A percentile compares a stretch with the other conserved stretches of the same genome.
phyloP scores from a whole-genome alignment of 2,329 filamentous ascomycete species.

The Cladosporium sp. region DNA sequence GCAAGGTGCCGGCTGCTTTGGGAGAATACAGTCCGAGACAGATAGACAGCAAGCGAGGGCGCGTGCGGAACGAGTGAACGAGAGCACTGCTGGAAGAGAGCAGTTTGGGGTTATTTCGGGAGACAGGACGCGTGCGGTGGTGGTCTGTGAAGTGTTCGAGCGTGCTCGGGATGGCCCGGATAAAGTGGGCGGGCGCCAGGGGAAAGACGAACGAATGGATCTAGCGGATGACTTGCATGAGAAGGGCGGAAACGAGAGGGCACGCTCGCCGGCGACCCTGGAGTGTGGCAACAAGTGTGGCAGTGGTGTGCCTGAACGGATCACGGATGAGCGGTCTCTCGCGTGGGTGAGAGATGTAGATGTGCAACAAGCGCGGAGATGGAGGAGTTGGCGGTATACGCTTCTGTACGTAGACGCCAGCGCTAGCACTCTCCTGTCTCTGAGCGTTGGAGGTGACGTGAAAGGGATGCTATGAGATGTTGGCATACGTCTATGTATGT shows the following conservation, averaged over 20 bases:
- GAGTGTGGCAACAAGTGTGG: background rate
- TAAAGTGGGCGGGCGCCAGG: conserved; percentile 5
- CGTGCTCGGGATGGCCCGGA: background rate
- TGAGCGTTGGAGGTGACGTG: background rate
- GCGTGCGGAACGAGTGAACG: conserved; percentile 9
- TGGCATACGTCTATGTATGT: background rate
- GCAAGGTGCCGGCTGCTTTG: conserved; percentile 11
- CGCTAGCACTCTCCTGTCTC: conserved; percentile 12
- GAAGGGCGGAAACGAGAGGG: conserved; percentile 9
- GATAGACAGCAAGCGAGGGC: background rate
- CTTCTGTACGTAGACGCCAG: background rate
- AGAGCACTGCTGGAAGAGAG: conserved; percentile 3
- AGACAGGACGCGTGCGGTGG: background rate
- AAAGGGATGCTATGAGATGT: background rate
- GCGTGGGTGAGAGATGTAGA: background rate
- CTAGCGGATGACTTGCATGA: conserved; percentile 19
- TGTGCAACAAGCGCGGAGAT: conserved; percentile 2
- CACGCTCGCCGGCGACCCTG: background rate
- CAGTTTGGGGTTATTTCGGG: conserved; percentile 11
- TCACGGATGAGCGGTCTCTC: background rate
- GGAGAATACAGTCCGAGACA: conserved; percentile 14
- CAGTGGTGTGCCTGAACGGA: conserved; percentile 4
- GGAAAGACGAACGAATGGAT: background rate
- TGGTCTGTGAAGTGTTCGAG: background rate
- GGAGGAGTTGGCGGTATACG: background rate